Evolutionary conservation across 495 filamentous ascomycete genomes (phyloP).

Genomic region (Talaromyces adpressus): DNA sequence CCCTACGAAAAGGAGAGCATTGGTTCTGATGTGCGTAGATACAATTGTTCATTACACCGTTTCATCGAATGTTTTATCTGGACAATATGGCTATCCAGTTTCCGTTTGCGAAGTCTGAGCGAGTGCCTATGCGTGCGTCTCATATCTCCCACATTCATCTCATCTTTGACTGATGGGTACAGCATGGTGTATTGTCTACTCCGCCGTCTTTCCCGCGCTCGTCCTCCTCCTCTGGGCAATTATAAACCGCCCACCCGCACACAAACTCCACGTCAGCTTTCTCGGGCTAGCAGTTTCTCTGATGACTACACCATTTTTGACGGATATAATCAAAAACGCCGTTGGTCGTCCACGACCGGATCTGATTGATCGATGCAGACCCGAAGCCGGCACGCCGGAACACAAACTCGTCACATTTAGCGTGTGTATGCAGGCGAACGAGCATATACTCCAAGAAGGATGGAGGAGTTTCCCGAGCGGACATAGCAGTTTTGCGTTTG

Average conservation of each 20-base stretch:
- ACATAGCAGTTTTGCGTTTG: constrained; percentile 80
- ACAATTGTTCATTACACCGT: constrained; percentile 68
- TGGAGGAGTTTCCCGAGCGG: constrained; percentile 92
- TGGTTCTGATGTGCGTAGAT: constrained; percentile 35
- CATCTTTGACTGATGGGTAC: constrained; percentile 4
- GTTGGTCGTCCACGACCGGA: constrained; percentile 89
- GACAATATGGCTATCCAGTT: constrained; percentile 78
- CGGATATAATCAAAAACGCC: constrained; percentile 86
- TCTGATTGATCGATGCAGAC: constrained; percentile 80
- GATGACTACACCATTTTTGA: constrained; percentile 73
- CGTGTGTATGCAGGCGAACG: constrained; percentile 72
- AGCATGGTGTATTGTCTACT: constrained; percentile 72
- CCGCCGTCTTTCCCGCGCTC: constrained; percentile 60
- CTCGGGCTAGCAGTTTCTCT: constrained; percentile 73
- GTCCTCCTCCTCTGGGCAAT: constrained; percentile 60
- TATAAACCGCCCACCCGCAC: constrained; percentile 49
- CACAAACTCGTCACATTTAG: constrained; percentile 63
- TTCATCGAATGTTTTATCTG: constrained; percentile 71
- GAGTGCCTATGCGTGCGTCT: constrained; percentile 68
- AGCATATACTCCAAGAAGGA: constrained; percentile 80
- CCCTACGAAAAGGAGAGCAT: neutral
- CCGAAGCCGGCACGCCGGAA: constrained; percentile 52
- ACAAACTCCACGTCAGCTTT: constrained; percentile 81
- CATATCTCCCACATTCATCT: neutral
- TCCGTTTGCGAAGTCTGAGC: constrained; percentile 77